A percentile compares a stretch with the other conserved stretches of the same genome.
phyloP scores from a whole-genome alignment of 495 filamentous ascomycete species.

The Delitschia confertaspora region DNA sequence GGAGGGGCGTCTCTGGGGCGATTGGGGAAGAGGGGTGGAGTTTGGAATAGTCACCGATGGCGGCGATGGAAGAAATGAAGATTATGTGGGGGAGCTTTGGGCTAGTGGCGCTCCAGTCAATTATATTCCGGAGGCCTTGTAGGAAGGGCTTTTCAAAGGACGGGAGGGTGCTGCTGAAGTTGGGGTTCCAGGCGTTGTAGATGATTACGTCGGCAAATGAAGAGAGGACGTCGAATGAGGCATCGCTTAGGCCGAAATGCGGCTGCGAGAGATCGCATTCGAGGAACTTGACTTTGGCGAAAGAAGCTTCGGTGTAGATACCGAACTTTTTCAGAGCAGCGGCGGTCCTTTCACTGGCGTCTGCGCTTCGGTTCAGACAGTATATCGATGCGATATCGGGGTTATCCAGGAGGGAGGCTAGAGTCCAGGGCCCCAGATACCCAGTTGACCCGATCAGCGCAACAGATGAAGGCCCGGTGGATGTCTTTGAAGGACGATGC shows the following conservation, averaged over 20 bases:
- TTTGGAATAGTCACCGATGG: slow-evolving; percentile 2
- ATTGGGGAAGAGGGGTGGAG: background rate
- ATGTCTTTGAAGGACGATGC: background rate
- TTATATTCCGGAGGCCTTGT: slow-evolving; percentile 2
- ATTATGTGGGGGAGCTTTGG: background rate
- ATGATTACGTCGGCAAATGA: slow-evolving; percentile 1
- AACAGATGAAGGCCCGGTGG: background rate
- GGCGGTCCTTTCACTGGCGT: background rate
- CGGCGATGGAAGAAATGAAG: slow-evolving; percentile 15
- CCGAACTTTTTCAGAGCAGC: background rate
- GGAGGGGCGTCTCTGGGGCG: background rate
- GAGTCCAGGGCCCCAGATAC: slow-evolving; percentile 30
- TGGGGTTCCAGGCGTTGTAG: slow-evolving; percentile 15
- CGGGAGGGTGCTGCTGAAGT: slow-evolving; percentile 9
- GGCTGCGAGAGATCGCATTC: background rate
- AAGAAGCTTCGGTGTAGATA: background rate
- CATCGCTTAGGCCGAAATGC: slow-evolving; percentile 1
- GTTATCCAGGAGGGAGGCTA: slow-evolving; percentile 14
- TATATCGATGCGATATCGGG: slow-evolving; percentile 16
- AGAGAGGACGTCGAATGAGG: background rate
- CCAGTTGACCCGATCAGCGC: slow-evolving; percentile 33
- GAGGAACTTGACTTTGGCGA: background rate
- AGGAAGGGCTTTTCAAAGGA: slow-evolving; percentile 12
- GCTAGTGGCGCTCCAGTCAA: background rate
- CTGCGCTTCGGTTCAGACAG: slow-evolving; percentile 24